Evolutionary conservation across 106 monocot genomes (phyloP).

Genomic region (Dendrobium officinale): DNA sequence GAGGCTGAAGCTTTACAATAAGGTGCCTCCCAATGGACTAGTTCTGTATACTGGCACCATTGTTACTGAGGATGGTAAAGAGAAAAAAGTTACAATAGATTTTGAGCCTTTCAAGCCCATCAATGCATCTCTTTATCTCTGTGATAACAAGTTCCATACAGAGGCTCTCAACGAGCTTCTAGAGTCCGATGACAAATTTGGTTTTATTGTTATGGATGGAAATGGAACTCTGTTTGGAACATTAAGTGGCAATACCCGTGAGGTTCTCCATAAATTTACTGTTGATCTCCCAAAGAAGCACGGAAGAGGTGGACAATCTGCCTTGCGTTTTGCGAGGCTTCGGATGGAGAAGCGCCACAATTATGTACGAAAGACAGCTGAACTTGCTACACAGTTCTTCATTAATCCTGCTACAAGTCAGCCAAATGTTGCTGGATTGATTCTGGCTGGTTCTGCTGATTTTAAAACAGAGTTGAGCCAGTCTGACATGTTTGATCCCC

Average conservation of each 20-base stretch:
- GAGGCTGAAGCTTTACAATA: conserved; percentile 20
- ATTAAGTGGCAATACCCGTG: conserved; percentile 16
- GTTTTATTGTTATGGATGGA: conserved; percentile 25
- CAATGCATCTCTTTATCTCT: conserved; percentile 19
- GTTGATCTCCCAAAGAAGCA: conserved; percentile 25
- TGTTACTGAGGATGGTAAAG: conserved; percentile 20
- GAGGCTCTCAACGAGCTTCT: conserved; percentile 22
- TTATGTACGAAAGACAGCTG: conserved; percentile 23
- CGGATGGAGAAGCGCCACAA: conserved; percentile 26
- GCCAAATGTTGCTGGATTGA: conserved; percentile 19
- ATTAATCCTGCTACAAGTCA: conserved; percentile 23
- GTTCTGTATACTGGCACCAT: conserved; percentile 23
- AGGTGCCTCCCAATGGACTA: conserved; percentile 18
- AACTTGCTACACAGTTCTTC: conserved; percentile 22
- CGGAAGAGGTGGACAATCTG: conserved; percentile 22
- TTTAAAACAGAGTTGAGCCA: conserved; percentile 26
- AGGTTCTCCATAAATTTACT: conserved; percentile 21
- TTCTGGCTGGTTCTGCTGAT: conserved; percentile 22
- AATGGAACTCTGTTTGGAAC: conserved; percentile 23
- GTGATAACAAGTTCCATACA: conserved; percentile 26
- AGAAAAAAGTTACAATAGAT: conserved; percentile 22
- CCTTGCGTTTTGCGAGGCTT: conserved; percentile 15
- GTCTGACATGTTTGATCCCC: conserved; percentile 25
- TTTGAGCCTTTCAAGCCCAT: conserved; percentile 25
- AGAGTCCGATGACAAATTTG: conserved; percentile 22